phyloP scores from a whole-genome alignment of 2,329 filamentous ascomycete species.

The Monosporascus sp. region DNA sequence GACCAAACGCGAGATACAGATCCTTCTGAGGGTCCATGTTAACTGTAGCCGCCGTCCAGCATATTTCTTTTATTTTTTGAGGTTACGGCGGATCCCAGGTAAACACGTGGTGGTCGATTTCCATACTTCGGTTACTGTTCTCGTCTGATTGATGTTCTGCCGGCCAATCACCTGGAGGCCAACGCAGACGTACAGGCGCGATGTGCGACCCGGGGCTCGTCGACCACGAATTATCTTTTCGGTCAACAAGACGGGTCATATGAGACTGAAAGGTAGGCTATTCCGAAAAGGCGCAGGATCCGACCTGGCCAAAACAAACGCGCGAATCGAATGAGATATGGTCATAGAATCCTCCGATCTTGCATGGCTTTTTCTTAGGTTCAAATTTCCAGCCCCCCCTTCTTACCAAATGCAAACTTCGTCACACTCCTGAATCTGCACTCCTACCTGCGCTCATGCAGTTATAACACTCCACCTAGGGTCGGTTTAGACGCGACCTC shows the following conservation, averaged over 20 bases:
- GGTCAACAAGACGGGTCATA: not conserved
- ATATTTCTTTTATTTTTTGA: constrained; percentile 17
- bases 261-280: not conserved
- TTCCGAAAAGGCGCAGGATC: not conserved
- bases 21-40: not conserved
- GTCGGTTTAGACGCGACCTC: not conserved
- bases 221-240: not conserved
- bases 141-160: constrained; percentile 7
- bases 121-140: constrained; percentile 7
- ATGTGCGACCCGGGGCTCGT: not conserved
- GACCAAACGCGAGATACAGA: constrained; percentile 3
- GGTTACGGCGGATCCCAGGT: constrained; percentile 22
- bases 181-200: not conserved
- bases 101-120: constrained; percentile 22
- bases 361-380: not conserved
- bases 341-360: not conserved
- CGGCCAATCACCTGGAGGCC: constrained; percentile 14
- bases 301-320: not conserved
- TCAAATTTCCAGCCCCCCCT: not conserved
- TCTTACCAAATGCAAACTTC: not conserved
- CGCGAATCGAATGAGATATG: not conserved
- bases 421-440: not conserved
- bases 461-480: not conserved
- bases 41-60: not conserved
- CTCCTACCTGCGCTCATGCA: not conserved